Base-by-base conservation (phyloP, 2,329 filamentous ascomycete genomes). In the Cladobotryum mycophilum region DNA sequence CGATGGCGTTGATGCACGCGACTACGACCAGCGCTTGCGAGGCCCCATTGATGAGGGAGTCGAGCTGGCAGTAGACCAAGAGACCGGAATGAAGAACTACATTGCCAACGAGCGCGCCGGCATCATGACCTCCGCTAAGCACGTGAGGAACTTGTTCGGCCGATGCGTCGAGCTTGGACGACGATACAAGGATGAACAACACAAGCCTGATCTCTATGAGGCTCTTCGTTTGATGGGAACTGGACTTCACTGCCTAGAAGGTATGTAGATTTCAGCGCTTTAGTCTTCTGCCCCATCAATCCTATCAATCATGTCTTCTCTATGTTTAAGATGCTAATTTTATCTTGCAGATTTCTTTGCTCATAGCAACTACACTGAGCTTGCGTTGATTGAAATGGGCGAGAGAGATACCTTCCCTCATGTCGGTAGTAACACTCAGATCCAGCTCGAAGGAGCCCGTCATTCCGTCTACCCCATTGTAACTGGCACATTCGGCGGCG, bases 401-500 rank as follows among this genome's bases (percentile, higher is more conserved):
- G 89, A 93, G 69, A 75, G 71, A 5, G 80, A 88, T 54, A 71
- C 96, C 53, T 96, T 96, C 67, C 89, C 92, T 22, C 90, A 96
- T 62, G 88, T 93, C 49, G 92, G 92, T 35, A 78, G 82, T 52
- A 72, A 80, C 60, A 89, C 89, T n/a, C 73, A 75, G 62, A 73
- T 96, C 25, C 74, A 81, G 42, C 76, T 96, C 25, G 74, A 78
- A 34, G 89, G 87, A 41, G 85, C 80, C 51, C 76, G 76, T 18
- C 64, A 75, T 34, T 63, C 76, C 4, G 88, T 96, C 54, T 96
- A 87, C 60, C 91, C 91, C 6, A 73, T 92, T 54, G 79, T 95
- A 41, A 96, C 91, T 1, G 91, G 92, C 53, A 96, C 91, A 6
- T 96, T 96, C 68, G 91, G 91, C 55, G 91, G 91, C 56, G 91